phyloP scores from a whole-genome alignment of 1,139 yeast genomes.

The Suhomyces bribrorum region DNA sequence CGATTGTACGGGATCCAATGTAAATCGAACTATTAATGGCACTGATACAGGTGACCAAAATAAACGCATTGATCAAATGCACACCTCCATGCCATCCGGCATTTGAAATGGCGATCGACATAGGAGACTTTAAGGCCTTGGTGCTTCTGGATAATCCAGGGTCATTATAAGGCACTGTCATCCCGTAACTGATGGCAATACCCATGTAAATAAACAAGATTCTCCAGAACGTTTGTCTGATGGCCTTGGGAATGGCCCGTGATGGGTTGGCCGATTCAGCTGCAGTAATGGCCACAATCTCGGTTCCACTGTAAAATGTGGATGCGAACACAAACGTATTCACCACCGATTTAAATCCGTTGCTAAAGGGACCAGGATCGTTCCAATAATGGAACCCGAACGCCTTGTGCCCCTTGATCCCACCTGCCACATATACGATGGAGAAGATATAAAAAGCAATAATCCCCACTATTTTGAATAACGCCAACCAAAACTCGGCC shows the following conservation, averaged over 20 bases:
- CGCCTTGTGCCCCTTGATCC: conserved; percentile 53
- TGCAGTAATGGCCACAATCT: conserved; percentile 57
- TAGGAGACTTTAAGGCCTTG: conserved; percentile 42
- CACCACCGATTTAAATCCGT: conserved; percentile 55
- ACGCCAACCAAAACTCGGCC: conserved; percentile 64
- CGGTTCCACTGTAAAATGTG: conserved; percentile 60
- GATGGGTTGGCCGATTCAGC: conserved; percentile 58
- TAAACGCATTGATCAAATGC: conserved; percentile 52
- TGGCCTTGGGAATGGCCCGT: conserved; percentile 57
- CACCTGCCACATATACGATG: conserved; percentile 66
- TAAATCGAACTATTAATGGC: conserved; percentile 57
- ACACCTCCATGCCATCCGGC: conserved; percentile 56
- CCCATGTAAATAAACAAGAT: conserved; percentile 58
- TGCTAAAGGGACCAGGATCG: conserved; percentile 48
- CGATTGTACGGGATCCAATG: conserved; percentile 53
- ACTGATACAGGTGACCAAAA: conserved; percentile 52
- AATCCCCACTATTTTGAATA: conserved; percentile 55
- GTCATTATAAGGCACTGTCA: conserved; percentile 57
- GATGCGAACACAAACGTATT: conserved; percentile 70
- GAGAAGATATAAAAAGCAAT: conserved; percentile 60
- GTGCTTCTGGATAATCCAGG: conserved; percentile 26
- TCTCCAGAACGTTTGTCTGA: conserved; percentile 57
- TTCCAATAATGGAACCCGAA: conserved; percentile 55
- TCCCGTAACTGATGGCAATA: conserved; percentile 52
- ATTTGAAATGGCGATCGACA: conserved; percentile 42